Evolutionary conservation across 495 filamentous ascomycete genomes (phyloP), one percentile per base, ranked within the genome.

Genomic region (Oleoguttula mirabilis): DNA sequence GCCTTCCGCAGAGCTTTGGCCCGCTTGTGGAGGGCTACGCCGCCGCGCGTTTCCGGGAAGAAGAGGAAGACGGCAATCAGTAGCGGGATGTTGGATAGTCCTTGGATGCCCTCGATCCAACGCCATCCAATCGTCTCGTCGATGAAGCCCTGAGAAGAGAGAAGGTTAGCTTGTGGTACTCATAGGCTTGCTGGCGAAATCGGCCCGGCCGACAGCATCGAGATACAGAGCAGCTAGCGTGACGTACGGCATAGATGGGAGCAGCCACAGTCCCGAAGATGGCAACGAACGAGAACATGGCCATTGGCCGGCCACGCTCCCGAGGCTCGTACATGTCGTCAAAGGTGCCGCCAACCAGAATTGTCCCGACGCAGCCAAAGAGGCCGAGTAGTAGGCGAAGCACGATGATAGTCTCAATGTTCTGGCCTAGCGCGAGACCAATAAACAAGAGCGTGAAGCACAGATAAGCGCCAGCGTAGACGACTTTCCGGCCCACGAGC

Each of bases 401-500:
- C 15, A 30, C 45, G 19, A 51, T 56, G 19, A 51, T 51, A 12
- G 60, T 25, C 59, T 51, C 58, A 60, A 65, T 43, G 56, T 36
- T 65, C 61, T 32, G 62, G 47, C 43, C 43, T 2, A 51, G 48
- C 11, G 48, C 33, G 4, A 67, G 57, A 14, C 62, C 65, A 33
- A 67, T 66, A 55, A 67, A 67, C 55, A 60, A 59, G 19, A 67
- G 41, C 25, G 45, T 47, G 45, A 67, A 67, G 51, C 58, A 60
- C 36, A 60, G 48, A 37, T 62, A 66, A 14, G 60, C 45, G 23
- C 63, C 60, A 32, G 58, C 47, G 46, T 66, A 67, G 47, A 67
- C 41, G 23, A 67, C 54, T 16, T 59, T 50, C 16, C 65, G 54
- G 27, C 65, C 65, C 17, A 60, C 60, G 16, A 67, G 48, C 38